Conservation (phyloP, 164 flowering plant genomes). For the Berberis thunbergii region DNA sequence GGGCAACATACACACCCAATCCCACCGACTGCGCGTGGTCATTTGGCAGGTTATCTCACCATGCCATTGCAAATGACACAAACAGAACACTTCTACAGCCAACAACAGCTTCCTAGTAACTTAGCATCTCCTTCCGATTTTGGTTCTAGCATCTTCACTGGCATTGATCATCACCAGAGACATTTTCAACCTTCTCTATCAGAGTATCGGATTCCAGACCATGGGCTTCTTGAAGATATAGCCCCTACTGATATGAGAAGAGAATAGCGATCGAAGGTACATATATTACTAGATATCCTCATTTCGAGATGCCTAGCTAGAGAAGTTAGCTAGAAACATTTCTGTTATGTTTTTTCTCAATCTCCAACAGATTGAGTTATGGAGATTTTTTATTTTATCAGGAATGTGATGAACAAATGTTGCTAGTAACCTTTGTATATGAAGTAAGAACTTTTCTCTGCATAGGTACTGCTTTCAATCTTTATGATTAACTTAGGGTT, state of each 20-base stretch:
- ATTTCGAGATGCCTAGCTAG: too few relatives aligned
- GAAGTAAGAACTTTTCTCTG: too few relatives aligned
- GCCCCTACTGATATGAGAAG: slow-evolving; percentile 41
- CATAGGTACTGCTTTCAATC: too few relatives aligned
- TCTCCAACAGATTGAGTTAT: too few relatives aligned
- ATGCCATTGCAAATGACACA: slow-evolving; percentile 12
- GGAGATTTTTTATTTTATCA: too few relatives aligned
- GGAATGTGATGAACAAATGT: too few relatives aligned
- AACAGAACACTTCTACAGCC: slow-evolving; percentile 4
- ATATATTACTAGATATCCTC: too few relatives aligned
- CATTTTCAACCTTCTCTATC: slow-evolving; percentile 13
- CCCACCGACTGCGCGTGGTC: slow-evolving; percentile 52
- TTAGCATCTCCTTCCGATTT: slow-evolving; percentile 19
- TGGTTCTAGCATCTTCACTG: not conserved
- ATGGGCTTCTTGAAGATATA: slow-evolving; percentile 74
- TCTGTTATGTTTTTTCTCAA: too few relatives aligned
- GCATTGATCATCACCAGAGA: not conserved
- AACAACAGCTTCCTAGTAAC: slow-evolving; percentile 14
- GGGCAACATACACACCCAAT: slow-evolving; percentile 76
- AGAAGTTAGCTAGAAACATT: too few relatives aligned
- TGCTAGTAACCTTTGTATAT: too few relatives aligned
- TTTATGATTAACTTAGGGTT: too few relatives aligned
- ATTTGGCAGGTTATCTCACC: slow-evolving; percentile 16
- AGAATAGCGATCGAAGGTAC: slow-evolving; percentile 9
- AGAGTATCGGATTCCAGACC: slow-evolving; percentile 34